Base-by-base conservation (phyloP, 2,329 filamentous ascomycete genomes). In the Shiraia sp. region DNA sequence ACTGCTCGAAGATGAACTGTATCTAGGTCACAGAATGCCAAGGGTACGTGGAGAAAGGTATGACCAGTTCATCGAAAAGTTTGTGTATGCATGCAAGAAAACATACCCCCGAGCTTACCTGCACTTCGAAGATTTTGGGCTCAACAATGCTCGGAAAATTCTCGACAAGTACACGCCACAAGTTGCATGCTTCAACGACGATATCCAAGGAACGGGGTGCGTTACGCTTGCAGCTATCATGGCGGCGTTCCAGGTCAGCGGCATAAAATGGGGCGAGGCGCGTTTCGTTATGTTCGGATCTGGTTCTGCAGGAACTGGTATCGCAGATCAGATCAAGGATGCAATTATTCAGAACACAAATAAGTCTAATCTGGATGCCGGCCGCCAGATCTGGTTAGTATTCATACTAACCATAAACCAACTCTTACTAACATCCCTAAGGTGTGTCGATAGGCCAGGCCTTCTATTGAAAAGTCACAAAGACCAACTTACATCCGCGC, bases 41-140 rank as follows among this genome's bases (percentile, higher is more conserved):
- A 80, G 90, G 10, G 79, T 82, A 0, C 73, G 85, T 2, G 90
- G 90, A 0, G 72, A 87, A 53, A 70, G 82, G 55, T 95, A 95
- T 59, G 87, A 92, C 59, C 67, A 80, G 0, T 88, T 95, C 47
- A 81, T 95, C 1, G 86, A 89, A 32, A 80, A 72, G 0, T 95
- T 95, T 58, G 80, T 95, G 7, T 72, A 76, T 36, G 77, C 82
- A 0, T 85, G 85, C 0, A 75, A 83, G 31, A 82, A 85, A 54
- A 75, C 83, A 2, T 95, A 86, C 47, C 90, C 90, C 0, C 83
- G 79, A 32, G 89, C 90, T 0, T 92, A 91, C 56, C 85, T 95
- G 14, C 90, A 95, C 60, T 95, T 95, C 61, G 88, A 95, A 59
- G 90, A 95, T 61, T 95, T 95, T 71, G 90, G 89, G 1, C 71